phyloP scores from a whole-genome alignment of 495 filamentous ascomycete species.

The Aspergillus ostianus region DNA sequence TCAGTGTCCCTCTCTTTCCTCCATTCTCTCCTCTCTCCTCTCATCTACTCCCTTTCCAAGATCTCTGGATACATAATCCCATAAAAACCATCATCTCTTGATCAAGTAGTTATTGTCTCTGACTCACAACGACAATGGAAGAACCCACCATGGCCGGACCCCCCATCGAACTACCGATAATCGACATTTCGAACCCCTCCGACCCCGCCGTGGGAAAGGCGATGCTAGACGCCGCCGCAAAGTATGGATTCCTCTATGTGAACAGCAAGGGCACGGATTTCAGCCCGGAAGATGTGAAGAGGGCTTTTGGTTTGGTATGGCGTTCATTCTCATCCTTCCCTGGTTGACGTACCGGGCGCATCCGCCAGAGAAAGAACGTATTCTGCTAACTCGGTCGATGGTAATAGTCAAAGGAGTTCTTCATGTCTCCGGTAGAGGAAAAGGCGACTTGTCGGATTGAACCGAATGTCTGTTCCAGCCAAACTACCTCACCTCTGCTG shows the following conservation, averaged over 20 bases:
- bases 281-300: slow-evolving; percentile 61
- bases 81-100: too few relatives aligned
- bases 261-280: slow-evolving; percentile 68
- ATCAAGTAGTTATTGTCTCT: too few relatives aligned
- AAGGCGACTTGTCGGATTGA: slow-evolving; percentile 74
- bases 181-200: slow-evolving; percentile 65
- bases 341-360: background rate
- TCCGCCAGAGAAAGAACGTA: too few relatives aligned
- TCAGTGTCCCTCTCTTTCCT: too few relatives aligned
- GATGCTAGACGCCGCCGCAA: slow-evolving; percentile 75
- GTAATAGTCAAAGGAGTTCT: slow-evolving; percentile 72
- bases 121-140: slow-evolving; percentile 36
- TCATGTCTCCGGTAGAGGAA: slow-evolving; percentile 64
- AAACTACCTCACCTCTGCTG: slow-evolving; percentile 1
- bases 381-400: slow-evolving; percentile 6
- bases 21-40: slow-evolving; percentile 5
- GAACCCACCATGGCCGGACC: slow-evolving; percentile 24
- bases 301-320: slow-evolving; percentile 71
- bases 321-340: slow-evolving; percentile 2
- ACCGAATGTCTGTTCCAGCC: slow-evolving; percentile 49
- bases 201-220: slow-evolving; percentile 60
- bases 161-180: slow-evolving; percentile 68
- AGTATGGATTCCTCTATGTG: slow-evolving; percentile 88
- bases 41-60: too few relatives aligned
- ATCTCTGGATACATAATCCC: too few relatives aligned